Evolutionary conservation across 169 alveolate species (phyloP).

Genomic region (Eimeria falciformis): DNA sequence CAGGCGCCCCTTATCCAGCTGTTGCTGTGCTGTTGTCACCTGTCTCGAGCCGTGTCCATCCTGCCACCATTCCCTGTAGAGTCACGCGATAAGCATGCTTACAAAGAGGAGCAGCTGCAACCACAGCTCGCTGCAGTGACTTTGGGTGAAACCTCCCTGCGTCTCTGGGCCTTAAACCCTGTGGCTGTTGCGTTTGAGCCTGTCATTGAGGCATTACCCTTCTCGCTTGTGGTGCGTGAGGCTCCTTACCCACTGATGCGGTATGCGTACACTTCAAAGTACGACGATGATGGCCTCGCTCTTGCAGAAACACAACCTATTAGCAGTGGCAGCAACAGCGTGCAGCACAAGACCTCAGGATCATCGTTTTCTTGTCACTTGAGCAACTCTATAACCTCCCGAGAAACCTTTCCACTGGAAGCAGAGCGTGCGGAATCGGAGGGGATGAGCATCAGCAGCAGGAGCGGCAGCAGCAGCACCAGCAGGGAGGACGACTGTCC

Average conservation of each 20-base stretch:
- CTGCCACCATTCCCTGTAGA: constrained; percentile 22
- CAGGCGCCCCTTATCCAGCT: constrained; percentile 74
- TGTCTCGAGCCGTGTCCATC: constrained; percentile 36
- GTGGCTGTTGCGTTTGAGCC: constrained; percentile 77
- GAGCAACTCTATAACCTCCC: neutral
- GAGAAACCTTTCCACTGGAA: neutral
- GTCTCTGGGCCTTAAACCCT: constrained; percentile 72
- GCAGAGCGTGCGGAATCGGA: neutral
- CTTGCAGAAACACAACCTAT: neutral
- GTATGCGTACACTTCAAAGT: constrained; percentile 29
- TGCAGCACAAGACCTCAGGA: neutral
- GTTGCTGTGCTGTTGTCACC: constrained; percentile 11
- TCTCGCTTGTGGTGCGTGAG: constrained; percentile 54
- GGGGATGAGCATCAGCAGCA: constrained; percentile 21
- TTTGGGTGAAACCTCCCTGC: constrained; percentile 16
- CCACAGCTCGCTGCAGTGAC: constrained; percentile 26
- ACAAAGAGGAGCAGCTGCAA: constrained; percentile 25
- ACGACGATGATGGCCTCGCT: constrained; percentile 25
- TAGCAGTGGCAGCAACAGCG: neutral
- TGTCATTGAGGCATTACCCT: constrained; percentile 57
- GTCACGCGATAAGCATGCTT: neutral
- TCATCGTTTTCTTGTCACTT: neutral
- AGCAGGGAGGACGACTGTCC: neutral
- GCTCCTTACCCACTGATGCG: constrained; percentile 58
- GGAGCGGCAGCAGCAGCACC: neutral